A percentile compares a stretch with the other conserved stretches of the same genome.
Conservation (phyloP, 768 basidiomycete species). For the Coprinellus aureogranulatus region DNA sequence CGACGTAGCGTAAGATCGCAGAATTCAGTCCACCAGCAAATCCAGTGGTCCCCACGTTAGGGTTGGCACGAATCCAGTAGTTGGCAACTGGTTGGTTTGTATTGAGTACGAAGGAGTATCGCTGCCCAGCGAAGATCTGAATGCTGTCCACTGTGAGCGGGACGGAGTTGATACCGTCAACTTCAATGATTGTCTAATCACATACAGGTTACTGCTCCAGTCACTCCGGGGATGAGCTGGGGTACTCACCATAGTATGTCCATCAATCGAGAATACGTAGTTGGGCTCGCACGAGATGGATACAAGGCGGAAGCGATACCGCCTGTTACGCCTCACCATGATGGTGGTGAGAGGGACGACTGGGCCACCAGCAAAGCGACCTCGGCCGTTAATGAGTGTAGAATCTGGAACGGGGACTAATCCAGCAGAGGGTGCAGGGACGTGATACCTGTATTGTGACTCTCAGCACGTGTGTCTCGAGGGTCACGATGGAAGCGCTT, state of each 20-base stretch:
- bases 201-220: too few species aligned
- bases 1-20: conserved; percentile 42
- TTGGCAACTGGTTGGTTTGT: neutral
- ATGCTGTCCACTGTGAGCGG: conserved; percentile 40
- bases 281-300: conserved; percentile 28
- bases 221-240: too few species aligned
- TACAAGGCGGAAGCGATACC: conserved; percentile 29
- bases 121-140: conserved; percentile 29
- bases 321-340: conserved; percentile 28
- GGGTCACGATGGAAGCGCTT: neutral
- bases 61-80: conserved; percentile 35
- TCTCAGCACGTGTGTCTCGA: neutral
- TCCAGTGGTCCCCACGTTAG: conserved; percentile 2
- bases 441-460: conserved; percentile 27
- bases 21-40: conserved; percentile 30
- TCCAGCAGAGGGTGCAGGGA: conserved; percentile 16
- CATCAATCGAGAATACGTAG: conserved; percentile 44
- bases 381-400: conserved; percentile 38
- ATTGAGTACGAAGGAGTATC: conserved; percentile 8
- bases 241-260: conserved; percentile 30
- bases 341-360: conserved; percentile 28
- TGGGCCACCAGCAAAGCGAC: conserved; percentile 35
- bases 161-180: conserved; percentile 37
- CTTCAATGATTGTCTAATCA: too few species aligned
- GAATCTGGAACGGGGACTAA: conserved; percentile 22